These are phyloP conservation scores for Lasiodiplodia sp. DNA, from an alignment of 2,329 filamentous ascomycete species.

Conservation along the genomic window DNA sequence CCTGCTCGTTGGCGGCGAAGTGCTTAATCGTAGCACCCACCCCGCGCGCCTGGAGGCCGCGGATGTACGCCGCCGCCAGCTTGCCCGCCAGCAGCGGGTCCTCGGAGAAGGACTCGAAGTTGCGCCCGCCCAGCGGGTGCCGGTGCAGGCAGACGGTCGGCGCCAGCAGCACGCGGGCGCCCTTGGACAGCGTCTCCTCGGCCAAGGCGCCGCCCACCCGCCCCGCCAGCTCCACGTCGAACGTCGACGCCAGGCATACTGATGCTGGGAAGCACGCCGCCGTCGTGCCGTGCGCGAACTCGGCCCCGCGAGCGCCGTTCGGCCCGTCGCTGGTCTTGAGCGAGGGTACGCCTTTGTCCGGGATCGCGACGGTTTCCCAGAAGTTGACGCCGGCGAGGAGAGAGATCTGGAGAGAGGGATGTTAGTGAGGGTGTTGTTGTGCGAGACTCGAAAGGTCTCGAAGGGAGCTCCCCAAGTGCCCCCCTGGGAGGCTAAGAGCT, in stretches of 20 bases:
- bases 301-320: constrained; percentile 73
- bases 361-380: constrained; percentile 71
- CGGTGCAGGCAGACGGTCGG: constrained; percentile 85
- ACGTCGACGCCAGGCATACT: constrained; percentile 79
- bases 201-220: constrained; percentile 75
- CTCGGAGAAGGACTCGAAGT: constrained; percentile 87
- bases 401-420: constrained; percentile 41
- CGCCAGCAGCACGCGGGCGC: constrained; percentile 75
- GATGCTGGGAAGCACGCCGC: constrained; percentile 82
- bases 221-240: constrained; percentile 74
- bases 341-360: constrained; percentile 67
- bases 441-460: too few relatives aligned
- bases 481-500: not conserved
- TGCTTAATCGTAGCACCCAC: constrained; percentile 82
- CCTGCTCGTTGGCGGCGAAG: constrained; percentile 76
- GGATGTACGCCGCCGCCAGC: constrained; percentile 74
- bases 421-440: not conserved
- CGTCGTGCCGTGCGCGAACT: constrained; percentile 64
- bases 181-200: constrained; percentile 74
- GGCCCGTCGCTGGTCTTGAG: constrained; percentile 73
- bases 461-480: not conserved
- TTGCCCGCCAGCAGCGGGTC: constrained; percentile 80
- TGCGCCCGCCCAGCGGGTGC: constrained; percentile 81
- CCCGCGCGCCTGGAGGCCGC: constrained; percentile 74
- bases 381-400: constrained; percentile 66